phyloP scores from a whole-genome alignment of 345 rosid genomes.

The Salix suchowensis region DNA sequence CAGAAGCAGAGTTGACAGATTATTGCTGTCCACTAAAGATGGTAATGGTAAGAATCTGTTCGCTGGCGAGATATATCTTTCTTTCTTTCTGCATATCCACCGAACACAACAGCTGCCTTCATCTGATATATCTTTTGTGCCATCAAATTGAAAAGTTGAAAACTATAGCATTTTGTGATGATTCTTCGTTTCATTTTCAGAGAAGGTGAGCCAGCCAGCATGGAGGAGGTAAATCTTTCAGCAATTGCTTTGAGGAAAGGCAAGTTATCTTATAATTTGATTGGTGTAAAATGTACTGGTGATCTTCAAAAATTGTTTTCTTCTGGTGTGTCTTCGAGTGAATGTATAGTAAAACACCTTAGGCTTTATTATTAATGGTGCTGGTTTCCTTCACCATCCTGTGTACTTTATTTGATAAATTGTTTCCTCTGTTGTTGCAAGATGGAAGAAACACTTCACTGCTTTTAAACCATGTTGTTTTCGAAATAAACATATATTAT shows the following conservation, averaged over 20 bases:
- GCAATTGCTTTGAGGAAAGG: neutral
- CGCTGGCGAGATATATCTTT: too few species aligned
- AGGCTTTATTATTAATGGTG: neutral
- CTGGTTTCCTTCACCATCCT: neutral
- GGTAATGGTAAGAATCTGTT: constrained; percentile 19
- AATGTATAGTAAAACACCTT: neutral
- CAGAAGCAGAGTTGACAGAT: constrained; percentile 12
- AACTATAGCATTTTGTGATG: neutral
- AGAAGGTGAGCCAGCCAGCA: neutral
- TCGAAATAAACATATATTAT: neutral
- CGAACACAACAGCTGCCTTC: too few species aligned
- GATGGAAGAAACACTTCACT: neutral
- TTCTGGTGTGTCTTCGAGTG: neutral
- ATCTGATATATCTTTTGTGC: neutral
- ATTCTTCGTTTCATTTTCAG: neutral
- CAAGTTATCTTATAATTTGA: neutral
- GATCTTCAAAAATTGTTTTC: neutral
- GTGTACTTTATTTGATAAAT: neutral
- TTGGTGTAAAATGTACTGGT: neutral
- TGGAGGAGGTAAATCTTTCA: neutral
- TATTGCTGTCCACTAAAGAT: constrained; percentile 14
- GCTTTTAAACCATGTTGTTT: neutral
- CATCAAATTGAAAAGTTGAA: neutral
- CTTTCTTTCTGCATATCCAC: too few species aligned
- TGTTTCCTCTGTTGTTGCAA: neutral